phyloP scores from a whole-genome alignment of 1,139 yeast genomes.

The Nematodospora anomalae region DNA sequence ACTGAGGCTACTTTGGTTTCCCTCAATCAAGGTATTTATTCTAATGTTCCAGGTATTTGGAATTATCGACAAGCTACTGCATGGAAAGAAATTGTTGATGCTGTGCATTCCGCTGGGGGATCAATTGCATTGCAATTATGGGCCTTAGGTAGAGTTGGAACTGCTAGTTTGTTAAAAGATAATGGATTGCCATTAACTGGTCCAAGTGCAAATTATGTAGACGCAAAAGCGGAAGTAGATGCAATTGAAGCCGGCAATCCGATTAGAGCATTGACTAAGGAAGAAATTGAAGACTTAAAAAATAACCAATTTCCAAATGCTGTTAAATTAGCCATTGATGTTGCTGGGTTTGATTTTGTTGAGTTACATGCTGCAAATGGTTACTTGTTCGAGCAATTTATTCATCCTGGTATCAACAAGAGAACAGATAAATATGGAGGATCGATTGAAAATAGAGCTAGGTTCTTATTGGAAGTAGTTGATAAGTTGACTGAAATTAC shows the following conservation, averaged over 20 bases:
- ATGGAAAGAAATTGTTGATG: constrained; percentile 53
- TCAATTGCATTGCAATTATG: constrained; percentile 54
- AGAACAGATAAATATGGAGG: constrained; percentile 59
- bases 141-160: constrained; percentile 59
- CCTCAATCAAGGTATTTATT: constrained; percentile 36
- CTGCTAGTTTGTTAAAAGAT: constrained; percentile 40
- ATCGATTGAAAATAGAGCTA: constrained; percentile 61
- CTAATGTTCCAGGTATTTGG: constrained; percentile 56
- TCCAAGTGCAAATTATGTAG: constrained; percentile 26
- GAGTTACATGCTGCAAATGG: constrained; percentile 74
- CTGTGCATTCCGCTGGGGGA: constrained; percentile 17
- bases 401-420: constrained; percentile 45
- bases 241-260: constrained; percentile 34
- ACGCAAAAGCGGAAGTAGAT: constrained; percentile 24
- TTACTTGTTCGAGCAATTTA: constrained; percentile 62
- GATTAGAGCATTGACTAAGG: constrained; percentile 41
- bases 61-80: constrained; percentile 44
- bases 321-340: constrained; percentile 43
- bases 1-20: constrained; percentile 37
- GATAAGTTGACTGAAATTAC: constrained; percentile 50
- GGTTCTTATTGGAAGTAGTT: constrained; percentile 56
- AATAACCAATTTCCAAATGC: constrained; percentile 38
- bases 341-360: constrained; percentile 70
- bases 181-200: constrained; percentile 26
- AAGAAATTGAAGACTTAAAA: constrained; percentile 42